Evolutionary conservation across 495 filamentous ascomycete species (phyloP), one percentile per base, ranked within the genome.

Genomic region (Tuber indicum): DNA sequence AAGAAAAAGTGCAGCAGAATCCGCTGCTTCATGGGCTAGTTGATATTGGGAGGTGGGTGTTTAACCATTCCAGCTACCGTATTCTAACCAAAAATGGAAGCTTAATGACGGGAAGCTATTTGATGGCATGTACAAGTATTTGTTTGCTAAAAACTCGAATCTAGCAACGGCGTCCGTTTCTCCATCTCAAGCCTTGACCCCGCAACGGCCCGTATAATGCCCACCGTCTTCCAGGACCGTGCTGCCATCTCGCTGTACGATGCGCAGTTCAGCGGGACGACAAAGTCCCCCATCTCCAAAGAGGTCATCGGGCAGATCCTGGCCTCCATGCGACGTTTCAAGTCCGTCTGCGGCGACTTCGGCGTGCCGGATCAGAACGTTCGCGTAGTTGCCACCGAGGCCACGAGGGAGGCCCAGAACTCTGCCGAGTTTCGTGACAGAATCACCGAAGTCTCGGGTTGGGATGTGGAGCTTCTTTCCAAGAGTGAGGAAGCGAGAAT

Each of bases 161-260:
- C 6, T 62, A 97, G 94, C 86, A 98, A 98, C 88, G 94, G 94
- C 77, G 95, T 98, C 79, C 94, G 94, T 70, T 97, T 97, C 86
- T 95, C 92, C 14, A 93, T 98, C 76, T 92, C 94, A 14, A 89
- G 93, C 75, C 88, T 97, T 45, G 88, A 91, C 2, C 89, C 90
- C 12, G 89, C 91, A 2, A 89, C 86, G 5, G 86, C 91, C 23
- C 91, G 94, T 21, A 88, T 94, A 45, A 87, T 97, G 43, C 91
- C 88, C 26, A 94, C 91, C 47, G 77, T 96, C 74, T 96, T 93
- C 83, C 89, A 89, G 77, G 91, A 94, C 81, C 91, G 94, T 10
- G 89, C 89, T 36, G 89, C 88, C 71, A 93, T 98, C 80, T 97
- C 94, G 0, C 86, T 97, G n/a, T 97, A 97, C 85, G 93, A 97